These are phyloP conservation scores for Apiospora koreana DNA, from an alignment of 2,329 filamentous ascomycete species.

Conservation along the genomic window DNA sequence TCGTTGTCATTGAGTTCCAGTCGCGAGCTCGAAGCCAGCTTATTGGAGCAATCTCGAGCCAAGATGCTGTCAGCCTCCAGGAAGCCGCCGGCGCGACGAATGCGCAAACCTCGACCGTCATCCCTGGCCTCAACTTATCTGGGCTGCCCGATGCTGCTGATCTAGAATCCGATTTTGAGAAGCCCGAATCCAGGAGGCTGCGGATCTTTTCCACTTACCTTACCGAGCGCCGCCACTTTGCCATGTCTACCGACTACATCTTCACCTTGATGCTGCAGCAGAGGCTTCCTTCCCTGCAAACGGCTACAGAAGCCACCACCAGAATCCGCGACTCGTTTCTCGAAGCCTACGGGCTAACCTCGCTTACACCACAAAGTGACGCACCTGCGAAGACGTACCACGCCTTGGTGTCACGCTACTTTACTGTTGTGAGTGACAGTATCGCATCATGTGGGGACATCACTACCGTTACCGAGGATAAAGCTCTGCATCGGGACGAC, in stretches of 20 bases:
- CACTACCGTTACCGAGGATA: conserved; percentile 50
- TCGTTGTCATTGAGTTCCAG: conserved; percentile 84
- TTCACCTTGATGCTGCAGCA: conserved; percentile 51
- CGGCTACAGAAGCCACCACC: conserved; percentile 28
- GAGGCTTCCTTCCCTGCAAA: conserved; percentile 25
- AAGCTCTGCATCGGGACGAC: conserved; percentile 32
- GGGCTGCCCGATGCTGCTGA: conserved; percentile 53
- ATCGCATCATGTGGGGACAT: conserved; percentile 54
- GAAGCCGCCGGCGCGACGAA: conserved; percentile 68
- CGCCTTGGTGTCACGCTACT: conserved; percentile 48
- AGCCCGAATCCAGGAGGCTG: conserved; percentile 60
- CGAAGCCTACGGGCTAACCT: conserved; percentile 32
- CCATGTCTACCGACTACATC: conserved; percentile 62
- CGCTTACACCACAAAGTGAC: conserved; percentile 31
- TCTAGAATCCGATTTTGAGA: conserved; percentile 61
- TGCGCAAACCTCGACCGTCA: conserved; percentile 56
- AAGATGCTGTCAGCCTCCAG: conserved; percentile 75
- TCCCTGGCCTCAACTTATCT: conserved; percentile 51
- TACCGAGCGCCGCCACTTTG: conserved; percentile 67
- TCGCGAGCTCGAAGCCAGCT: conserved; percentile 73
- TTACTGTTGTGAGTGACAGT: conserved; percentile 47
- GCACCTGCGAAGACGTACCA: conserved; percentile 41
- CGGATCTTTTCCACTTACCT: conserved; percentile 74
- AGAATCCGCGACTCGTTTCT: conserved; percentile 32
- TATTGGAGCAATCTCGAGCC: conserved; percentile 69